A percentile compares a stretch with the other conserved stretches of the same genome.
Conservation (phyloP, 2,329 filamentous ascomycete species). For the Coniochaeta sp. region DNA sequence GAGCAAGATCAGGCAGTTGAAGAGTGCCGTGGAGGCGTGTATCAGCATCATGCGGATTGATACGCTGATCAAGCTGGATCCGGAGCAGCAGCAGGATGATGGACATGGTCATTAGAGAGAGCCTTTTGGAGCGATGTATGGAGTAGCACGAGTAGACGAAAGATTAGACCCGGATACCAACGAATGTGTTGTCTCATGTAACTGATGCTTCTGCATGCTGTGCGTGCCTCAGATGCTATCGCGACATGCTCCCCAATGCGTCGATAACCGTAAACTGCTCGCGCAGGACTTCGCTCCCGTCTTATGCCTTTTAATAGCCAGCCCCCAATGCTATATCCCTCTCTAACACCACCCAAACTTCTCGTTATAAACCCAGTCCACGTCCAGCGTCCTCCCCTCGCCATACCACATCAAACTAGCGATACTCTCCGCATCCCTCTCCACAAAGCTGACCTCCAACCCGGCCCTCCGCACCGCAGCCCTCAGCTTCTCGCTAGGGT, state of each 20-base stretch:
- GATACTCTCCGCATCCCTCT: constrained; percentile 61
- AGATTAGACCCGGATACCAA: too few relatives aligned
- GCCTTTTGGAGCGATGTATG: not conserved
- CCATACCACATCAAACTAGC: constrained; percentile 68
- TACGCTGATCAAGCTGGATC: constrained; percentile 96
- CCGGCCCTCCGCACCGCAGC: constrained; percentile 38
- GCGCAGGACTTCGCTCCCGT: not conserved
- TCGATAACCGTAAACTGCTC: not conserved
- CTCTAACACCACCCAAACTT: constrained; percentile 74
- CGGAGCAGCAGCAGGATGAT: constrained; percentile 76
- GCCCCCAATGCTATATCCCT: not conserved
- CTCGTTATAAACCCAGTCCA: constrained; percentile 71
- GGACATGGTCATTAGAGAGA: constrained; percentile 67
- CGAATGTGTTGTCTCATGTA: not conserved
- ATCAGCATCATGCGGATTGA: constrained; percentile 99
- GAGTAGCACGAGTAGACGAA: not conserved
- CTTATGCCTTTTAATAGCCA: not conserved
- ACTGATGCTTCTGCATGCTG: not conserved
- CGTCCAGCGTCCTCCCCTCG: constrained; percentile 36
- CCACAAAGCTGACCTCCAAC: constrained; percentile 42
- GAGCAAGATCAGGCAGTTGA: constrained; percentile 96
- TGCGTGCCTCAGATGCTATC: not conserved
- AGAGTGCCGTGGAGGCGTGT: constrained; percentile 96
- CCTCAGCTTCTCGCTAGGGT: constrained; percentile 54
- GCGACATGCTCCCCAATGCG: not conserved